A percentile compares a stretch with the other conserved stretches of the same genome.
phyloP scores from a whole-genome alignment of 495 filamentous ascomycete species.

The Articulospora tetracladia region DNA sequence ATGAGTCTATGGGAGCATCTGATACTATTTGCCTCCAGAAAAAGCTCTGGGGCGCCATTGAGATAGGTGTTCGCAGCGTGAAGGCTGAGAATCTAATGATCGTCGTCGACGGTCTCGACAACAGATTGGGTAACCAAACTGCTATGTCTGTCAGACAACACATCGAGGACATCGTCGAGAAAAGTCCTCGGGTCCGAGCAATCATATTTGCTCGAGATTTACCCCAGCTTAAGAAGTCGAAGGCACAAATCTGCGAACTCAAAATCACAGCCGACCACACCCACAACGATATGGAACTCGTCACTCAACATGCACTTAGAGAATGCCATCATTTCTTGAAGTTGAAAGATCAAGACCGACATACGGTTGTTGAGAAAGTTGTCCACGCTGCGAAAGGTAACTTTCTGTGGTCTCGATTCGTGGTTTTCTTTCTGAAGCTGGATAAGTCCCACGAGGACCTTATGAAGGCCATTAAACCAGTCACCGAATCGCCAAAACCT shows the following conservation, averaged over 20 bases:
- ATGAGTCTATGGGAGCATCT: not conserved
- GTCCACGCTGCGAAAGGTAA: not conserved
- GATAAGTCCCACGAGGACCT: not conserved
- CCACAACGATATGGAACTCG: not conserved
- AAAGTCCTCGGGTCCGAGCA: not conserved
- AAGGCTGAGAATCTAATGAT: not conserved
- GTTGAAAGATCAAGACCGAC: not conserved
- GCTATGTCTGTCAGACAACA: not conserved
- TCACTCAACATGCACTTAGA: not conserved
- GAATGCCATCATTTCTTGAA: not conserved
- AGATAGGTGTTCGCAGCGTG: not conserved
- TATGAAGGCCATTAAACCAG: not conserved
- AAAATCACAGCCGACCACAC: not conserved
- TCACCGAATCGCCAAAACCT: not conserved
- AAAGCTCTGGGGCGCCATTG: slow-evolving; percentile 1
- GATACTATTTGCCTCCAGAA: not conserved
- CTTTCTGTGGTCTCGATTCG: not conserved
- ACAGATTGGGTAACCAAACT: not conserved
- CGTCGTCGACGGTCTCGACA: slow-evolving; percentile 9
- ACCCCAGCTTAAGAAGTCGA: not conserved
- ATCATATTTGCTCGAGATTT: not conserved
- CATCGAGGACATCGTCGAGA: not conserved
- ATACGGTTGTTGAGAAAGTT: not conserved
- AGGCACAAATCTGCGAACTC: not conserved
- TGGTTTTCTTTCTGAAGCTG: not conserved